These are phyloP conservation scores for Hyaloscypha bicolor DNA, from an alignment of 495 filamentous ascomycete genomes.

Conservation along the genomic window DNA sequence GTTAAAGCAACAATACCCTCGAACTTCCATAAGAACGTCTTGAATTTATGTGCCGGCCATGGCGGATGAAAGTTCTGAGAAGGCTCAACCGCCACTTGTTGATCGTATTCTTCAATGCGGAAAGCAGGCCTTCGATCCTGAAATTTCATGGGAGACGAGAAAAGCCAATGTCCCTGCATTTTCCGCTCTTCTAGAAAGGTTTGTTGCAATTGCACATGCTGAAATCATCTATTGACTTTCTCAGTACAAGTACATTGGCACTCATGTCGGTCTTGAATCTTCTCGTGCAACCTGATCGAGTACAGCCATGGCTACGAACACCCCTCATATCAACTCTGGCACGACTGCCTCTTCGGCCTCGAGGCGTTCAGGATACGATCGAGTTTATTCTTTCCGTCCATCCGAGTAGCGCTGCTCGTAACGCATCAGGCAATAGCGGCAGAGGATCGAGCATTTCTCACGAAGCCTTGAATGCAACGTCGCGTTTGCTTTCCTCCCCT, in stretches of 20 bases:
- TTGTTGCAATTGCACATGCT: background rate
- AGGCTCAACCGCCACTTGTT: slow-evolving; percentile 21
- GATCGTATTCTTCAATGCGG: slow-evolving; percentile 30
- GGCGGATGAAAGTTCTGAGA: background rate
- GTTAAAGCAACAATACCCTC: no score
- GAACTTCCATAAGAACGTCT: background rate
- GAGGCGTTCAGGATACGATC: slow-evolving; percentile 68
- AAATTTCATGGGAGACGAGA: slow-evolving; percentile 21
- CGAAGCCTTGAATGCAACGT: slow-evolving; percentile 70
- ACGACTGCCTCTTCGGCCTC: slow-evolving; percentile 61
- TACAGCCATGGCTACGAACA: slow-evolving; percentile 50
- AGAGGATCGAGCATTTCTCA: slow-evolving; percentile 67
- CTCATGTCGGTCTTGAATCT: slow-evolving; percentile 49
- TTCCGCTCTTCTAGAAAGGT: slow-evolving; percentile 28
- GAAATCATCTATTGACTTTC: slow-evolving; percentile 4
- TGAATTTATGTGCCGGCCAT: background rate
- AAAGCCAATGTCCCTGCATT: slow-evolving; percentile 21
- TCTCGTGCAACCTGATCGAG: slow-evolving; percentile 46
- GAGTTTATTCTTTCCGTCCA: slow-evolving; percentile 69
- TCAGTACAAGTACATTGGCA: slow-evolving; percentile 46
- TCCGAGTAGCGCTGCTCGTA: slow-evolving; percentile 35
- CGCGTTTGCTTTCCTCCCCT: slow-evolving; percentile 62
- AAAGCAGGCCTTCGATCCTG: slow-evolving; percentile 31
- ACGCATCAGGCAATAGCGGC: slow-evolving; percentile 30
- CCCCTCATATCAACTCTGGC: slow-evolving; percentile 60